Conservation (phyloP, 305 asterid species). For the Fraxinus floribunda region DNA sequence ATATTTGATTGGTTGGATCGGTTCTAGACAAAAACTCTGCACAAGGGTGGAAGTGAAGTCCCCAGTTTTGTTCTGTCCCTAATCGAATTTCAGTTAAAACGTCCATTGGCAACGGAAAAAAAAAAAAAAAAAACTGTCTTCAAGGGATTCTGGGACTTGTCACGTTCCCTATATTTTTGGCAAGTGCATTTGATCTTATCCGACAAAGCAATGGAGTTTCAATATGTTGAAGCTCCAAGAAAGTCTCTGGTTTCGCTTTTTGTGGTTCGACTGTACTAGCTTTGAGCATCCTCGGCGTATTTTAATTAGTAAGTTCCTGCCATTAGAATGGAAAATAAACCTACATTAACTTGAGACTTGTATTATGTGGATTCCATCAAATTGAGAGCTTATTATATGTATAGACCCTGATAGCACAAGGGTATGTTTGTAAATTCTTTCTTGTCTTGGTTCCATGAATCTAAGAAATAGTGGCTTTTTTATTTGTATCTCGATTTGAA, state of each 20-base stretch:
- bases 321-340: neutral
- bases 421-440: neutral
- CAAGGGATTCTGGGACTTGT: neutral
- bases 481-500: neutral
- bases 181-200: neutral
- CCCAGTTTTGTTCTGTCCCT: conserved; percentile 10
- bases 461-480: neutral
- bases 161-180: neutral
- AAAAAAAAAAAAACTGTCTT: neutral
- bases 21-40: conserved; percentile 28
- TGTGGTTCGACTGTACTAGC: neutral
- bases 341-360: neutral
- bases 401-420: neutral
- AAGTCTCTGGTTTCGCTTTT: neutral
- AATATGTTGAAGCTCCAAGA: neutral
- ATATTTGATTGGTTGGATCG: conserved; percentile 54
- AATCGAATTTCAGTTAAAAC: neutral
- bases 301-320: neutral
- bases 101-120: neutral
- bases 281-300: neutral
- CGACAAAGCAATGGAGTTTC: neutral
- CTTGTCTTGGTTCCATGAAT: neutral
- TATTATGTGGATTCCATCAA: neutral
- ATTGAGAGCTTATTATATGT: neutral
- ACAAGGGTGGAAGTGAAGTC: neutral